Evolutionary conservation across 1,284 basidiomycete genomes (phyloP).

Genomic region (Cryptococcus amylolentus): DNA sequence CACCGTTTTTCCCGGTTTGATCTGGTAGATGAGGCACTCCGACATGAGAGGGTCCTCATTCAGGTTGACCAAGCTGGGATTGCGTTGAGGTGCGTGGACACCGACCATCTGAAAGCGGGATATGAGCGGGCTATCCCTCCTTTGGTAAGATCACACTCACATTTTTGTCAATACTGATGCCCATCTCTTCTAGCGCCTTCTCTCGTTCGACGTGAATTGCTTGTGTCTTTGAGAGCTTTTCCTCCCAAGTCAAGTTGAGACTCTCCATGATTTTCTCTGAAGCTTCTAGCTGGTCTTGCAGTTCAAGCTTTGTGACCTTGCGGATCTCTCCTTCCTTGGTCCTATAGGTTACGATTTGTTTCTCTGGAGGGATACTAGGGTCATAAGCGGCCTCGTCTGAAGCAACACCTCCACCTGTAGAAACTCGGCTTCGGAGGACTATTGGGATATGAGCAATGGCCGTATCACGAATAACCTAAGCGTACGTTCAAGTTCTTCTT

Average conservation of each 20-base stretch:
- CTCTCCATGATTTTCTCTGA: conserved; percentile 96
- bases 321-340: conserved; percentile 91
- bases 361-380: conserved; percentile 81
- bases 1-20: conserved; percentile 80
- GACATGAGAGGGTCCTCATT: conserved; percentile 64
- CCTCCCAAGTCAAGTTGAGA: conserved; percentile 96
- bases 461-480: neutral
- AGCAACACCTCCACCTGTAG: conserved; percentile 53
- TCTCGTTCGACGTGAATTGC: conserved; percentile 95
- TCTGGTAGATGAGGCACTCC: conserved; percentile 83
- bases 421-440: conserved; percentile 38
- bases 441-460: conserved; percentile 2
- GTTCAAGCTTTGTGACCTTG: conserved; percentile 92
- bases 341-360: conserved; percentile 92
- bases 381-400: conserved; percentile 75
- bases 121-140: neutral
- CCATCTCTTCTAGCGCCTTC: conserved; percentile 93
- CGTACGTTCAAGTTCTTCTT: conserved; percentile 90
- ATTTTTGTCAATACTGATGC: conserved; percentile 95
- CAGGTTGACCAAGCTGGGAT: conserved; percentile 93
- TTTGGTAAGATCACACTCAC: conserved; percentile 25
- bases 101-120: conserved; percentile 32
- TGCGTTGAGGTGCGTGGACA: conserved; percentile 99
- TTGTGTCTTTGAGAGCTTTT: conserved; percentile 86
- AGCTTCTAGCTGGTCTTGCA: conserved; percentile 93